Evolutionary conservation across 1,284 basidiomycete species (phyloP), one percentile per base, ranked within the genome.

Genomic region (Puccinia polysora): DNA sequence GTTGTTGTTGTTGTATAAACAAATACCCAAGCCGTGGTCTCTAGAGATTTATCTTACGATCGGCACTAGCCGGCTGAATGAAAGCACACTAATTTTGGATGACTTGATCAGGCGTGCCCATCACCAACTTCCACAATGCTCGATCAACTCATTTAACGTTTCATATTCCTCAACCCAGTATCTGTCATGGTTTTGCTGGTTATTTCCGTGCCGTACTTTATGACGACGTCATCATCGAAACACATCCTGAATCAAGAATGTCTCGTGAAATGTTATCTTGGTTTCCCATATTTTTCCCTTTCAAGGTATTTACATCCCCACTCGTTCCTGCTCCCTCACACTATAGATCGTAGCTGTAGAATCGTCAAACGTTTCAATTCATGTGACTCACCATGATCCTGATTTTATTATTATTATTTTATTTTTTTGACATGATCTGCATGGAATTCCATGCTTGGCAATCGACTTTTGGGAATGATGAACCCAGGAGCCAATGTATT

Each of bases 161-260:
- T 82, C 87, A 90, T 77, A 93, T 99, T 73, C 94, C 96, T 0
- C 89, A 96, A 79, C 90, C 94, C 0, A 92, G 91, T 2, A 86
- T 91, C n/a, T 83, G 96, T 75, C 95, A 98, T 79, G 96, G 96
- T n/a, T 83, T 98, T 34, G 95, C 91, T 2, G 96, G 96, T 2
- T 98, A 97, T 81, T 99, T 99, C 78, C 95, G 98, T 81, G 91
- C 95, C 0, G 87, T 91, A 34, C 82, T 98, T 4, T 99, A 97
- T 79, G 87, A 86, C 47, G 87, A 89, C 75, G 84, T 98, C 23
- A 89, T 90, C 0, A 83, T 98, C 43, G 96, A 91, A 76, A 99
- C 96, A 60, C 93, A 97, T 79, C 96, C 96, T 0, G 87, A 92
- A 71, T 86, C 90, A 69, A 81, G 85, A 60, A 84, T 93, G 65